Conservation (phyloP, 2,329 filamentous ascomycete genomes). For the Fusarium siculi region DNA sequence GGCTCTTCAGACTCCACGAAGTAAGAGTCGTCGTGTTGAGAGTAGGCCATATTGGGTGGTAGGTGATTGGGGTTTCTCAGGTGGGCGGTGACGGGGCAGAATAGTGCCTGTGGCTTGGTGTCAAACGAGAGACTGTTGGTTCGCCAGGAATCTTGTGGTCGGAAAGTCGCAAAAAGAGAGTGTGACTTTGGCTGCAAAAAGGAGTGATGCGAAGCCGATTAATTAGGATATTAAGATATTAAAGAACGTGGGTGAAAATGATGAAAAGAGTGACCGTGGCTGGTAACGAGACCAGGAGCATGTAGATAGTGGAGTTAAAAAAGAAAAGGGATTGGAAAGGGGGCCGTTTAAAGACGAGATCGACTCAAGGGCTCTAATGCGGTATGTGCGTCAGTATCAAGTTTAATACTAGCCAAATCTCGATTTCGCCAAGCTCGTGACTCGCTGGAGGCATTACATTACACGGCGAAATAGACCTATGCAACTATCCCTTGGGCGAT, state of each 20-base stretch:
- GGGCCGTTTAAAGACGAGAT: constrained; percentile 59
- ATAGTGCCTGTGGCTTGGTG: constrained; percentile 40
- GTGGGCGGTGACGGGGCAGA: constrained; percentile 28
- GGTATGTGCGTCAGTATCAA: constrained; percentile 47
- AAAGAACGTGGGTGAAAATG: constrained; percentile 65
- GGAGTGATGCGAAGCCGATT: constrained; percentile 53
- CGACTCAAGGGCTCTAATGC: constrained; percentile 56
- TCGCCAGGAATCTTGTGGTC: constrained; percentile 64
- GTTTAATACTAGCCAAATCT: constrained; percentile 39
- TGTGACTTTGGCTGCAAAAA: constrained; percentile 36
- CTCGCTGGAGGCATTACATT: not conserved
- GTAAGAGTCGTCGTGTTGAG: constrained; percentile 58
- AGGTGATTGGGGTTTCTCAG: constrained; percentile 1
- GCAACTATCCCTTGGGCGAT: constrained; percentile 45
- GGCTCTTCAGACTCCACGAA: constrained; percentile 67
- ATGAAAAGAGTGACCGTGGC: constrained; percentile 69
- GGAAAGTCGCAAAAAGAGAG: constrained; percentile 55
- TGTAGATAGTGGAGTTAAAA: constrained; percentile 50
- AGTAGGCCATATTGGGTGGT: constrained; percentile 59
- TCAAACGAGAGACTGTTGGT: constrained; percentile 60
- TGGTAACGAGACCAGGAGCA: constrained; percentile 58
- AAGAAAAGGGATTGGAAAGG: constrained; percentile 57
- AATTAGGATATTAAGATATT: constrained; percentile 67
- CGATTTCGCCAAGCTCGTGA: constrained; percentile 32
- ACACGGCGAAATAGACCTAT: not conserved